Base-by-base conservation (phyloP, 1,139 yeast species). In the Suhomyces panamericanus region DNA sequence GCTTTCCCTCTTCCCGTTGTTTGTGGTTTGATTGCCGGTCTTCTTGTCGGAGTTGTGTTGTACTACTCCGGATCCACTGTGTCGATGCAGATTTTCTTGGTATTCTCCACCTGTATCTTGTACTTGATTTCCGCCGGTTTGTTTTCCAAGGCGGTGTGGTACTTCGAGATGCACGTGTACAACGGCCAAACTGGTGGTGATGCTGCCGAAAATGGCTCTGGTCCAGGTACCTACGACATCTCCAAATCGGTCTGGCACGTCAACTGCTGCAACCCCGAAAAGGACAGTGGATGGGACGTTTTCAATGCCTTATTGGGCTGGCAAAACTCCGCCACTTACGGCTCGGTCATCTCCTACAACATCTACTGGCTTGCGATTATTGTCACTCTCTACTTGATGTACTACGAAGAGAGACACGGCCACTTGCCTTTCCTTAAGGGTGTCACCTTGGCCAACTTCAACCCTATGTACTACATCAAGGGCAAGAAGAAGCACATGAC, bases 151-250 rank as follows among this genome's bases (percentile, higher is more conserved):
- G 96, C 96, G 30, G 79, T 91, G 30, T 91, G 97, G 97, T 88
- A 83, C 64, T 77, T 90, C 49, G 96, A 91, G 63, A 87, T 62
- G 64, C 67, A 47, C 87, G 77, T 65, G 81, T 84, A 36, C 74
- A 80, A 51, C 65, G 67, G 51, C 78, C 41, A 50, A 31, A 58
- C 63, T 13, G 64, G 93, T 62, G 83, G 85, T 46, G 97, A 91
- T 62, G 91, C 88, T 53, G 78, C 93, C 39, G 98, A 91, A 66
- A 80, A 81, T 10, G 98, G 98, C 6, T 78, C 83, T 43, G 98
- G 98, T 0, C 96, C 98, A 1, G 98, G 98, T 8, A 87, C 96
- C 1, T 91, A 91, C 66, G 95, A 91, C 63, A 81, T 91, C 46
- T 58, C 79, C 28, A 81, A 78, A 49, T 77, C 86, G 13, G 87